Evolutionary conservation across 352 stramenopile genomes (phyloP).

Genomic region (Phytophthora citricola): DNA sequence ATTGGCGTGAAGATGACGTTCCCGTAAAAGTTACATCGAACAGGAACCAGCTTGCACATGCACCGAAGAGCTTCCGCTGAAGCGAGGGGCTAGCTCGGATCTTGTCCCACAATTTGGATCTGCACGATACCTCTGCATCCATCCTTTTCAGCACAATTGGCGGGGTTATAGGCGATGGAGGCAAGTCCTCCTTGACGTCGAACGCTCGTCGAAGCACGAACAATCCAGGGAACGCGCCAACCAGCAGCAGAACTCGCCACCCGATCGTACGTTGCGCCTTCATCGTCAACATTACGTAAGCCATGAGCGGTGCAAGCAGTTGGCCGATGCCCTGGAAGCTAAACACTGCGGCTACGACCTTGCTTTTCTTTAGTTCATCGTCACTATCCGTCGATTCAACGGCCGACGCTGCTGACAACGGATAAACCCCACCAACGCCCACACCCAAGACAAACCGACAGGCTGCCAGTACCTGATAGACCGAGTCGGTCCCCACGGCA

Average conservation of each 20-base stretch:
- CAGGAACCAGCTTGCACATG: conserved; percentile 90
- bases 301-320: conserved; percentile 62
- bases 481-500: conserved; percentile 59
- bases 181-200: conserved; percentile 47
- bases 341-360: conserved; percentile 68
- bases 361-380: conserved; percentile 64
- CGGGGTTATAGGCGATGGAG: conserved; percentile 16
- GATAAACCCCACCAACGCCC: conserved; percentile 84
- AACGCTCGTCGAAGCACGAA: conserved; percentile 65
- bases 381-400: conserved; percentile 50
- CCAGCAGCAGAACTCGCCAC: conserved; percentile 63
- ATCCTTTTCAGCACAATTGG: conserved; percentile 21
- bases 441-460: conserved; percentile 81
- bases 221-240: conserved; percentile 62
- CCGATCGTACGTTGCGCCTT: conserved; percentile 41
- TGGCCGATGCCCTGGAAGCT: conserved; percentile 73
- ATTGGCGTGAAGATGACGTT: conserved; percentile 91
- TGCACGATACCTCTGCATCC: conserved; percentile 24
- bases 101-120: conserved; percentile 41
- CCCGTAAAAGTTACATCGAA: conserved; percentile 92
- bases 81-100: conserved; percentile 41
- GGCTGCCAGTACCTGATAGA: conserved; percentile 71
- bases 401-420: conserved; percentile 76
- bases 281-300: conserved; percentile 64
- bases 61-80: conserved; percentile 75